A percentile compares a stretch with the other conserved stretches of the same genome.
These are phyloP conservation scores for Trebouxiophyceae sp. DNA, from an alignment of 163 green algal genomes.

Conservation along the genomic window DNA sequence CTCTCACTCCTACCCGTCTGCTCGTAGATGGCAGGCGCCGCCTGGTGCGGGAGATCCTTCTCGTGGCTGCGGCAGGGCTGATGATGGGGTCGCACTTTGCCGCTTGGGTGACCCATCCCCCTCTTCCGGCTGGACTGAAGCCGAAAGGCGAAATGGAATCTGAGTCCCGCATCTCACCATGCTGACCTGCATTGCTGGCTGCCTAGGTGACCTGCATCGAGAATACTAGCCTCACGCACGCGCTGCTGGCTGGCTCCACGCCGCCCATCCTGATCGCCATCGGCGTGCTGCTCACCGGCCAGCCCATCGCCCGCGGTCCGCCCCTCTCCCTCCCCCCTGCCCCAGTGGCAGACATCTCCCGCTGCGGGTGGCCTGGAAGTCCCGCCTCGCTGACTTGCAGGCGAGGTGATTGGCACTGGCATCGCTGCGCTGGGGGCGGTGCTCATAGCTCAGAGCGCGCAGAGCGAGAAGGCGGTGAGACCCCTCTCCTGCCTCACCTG, in stretches of 20 bases:
- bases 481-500: neutral
- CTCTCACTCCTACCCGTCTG: neutral
- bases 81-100: constrained; percentile 65
- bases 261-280: constrained; percentile 60
- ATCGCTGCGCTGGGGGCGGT: constrained; percentile 37
- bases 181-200: too few species aligned
- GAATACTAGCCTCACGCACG: constrained; percentile 64
- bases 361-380: neutral
- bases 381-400: constrained; percentile 5
- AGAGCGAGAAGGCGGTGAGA: constrained; percentile 9
- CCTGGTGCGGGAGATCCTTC: constrained; percentile 3
- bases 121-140: too few species aligned
- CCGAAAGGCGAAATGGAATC: too few species aligned
- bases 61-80: constrained; percentile 42
- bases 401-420: constrained; percentile 38
- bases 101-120: constrained; percentile 54
- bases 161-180: too few species aligned
- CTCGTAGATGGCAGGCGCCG: constrained; percentile 7
- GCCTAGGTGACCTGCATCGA: constrained; percentile 53
- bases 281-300: constrained; percentile 28
- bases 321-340: too few species aligned
- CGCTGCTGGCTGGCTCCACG: constrained; percentile 56
- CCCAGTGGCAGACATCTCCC: neutral
- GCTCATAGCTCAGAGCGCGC: constrained; percentile 21
- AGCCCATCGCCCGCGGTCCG: constrained; percentile 45